These are phyloP conservation scores for Cytospora schulzeri DNA, from an alignment of 2,329 filamentous ascomycete species.

Conservation along the genomic window DNA sequence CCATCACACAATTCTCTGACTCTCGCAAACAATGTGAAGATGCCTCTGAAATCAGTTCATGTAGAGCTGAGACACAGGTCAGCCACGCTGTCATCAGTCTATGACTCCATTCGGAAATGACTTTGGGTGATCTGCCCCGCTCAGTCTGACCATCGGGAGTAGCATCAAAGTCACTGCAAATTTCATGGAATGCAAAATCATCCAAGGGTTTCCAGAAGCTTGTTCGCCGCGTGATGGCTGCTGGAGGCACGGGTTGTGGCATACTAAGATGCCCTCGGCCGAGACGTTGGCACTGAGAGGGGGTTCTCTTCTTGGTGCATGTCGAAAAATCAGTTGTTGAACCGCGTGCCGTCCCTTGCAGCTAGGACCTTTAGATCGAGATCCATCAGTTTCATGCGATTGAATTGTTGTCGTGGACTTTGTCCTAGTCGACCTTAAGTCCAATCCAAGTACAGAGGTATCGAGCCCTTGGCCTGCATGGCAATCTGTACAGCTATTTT, in stretches of 20 bases:
- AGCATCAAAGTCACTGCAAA: neutral
- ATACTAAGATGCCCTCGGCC: constrained; percentile 9
- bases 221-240: neutral
- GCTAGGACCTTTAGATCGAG: neutral
- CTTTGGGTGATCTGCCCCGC: neutral
- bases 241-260: constrained; percentile 1
- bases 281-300: neutral
- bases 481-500: too few species aligned
- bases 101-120: neutral
- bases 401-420: neutral
- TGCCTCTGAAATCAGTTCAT: neutral
- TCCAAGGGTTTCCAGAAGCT: constrained; percentile 12
- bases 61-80: constrained; percentile 13
- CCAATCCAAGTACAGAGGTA: neutral
- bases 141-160: neutral
- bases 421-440: neutral
- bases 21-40: constrained; percentile 2
- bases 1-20: neutral
- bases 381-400: too few species aligned
- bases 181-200: neutral
- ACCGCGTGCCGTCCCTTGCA: neutral
- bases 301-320: neutral
- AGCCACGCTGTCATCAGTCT: constrained; percentile 6
- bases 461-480: too few species aligned
- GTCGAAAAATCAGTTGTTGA: neutral